Conservation (phyloP, 805 yeast genomes). For the Metschnikowia reukaufii region DNA sequence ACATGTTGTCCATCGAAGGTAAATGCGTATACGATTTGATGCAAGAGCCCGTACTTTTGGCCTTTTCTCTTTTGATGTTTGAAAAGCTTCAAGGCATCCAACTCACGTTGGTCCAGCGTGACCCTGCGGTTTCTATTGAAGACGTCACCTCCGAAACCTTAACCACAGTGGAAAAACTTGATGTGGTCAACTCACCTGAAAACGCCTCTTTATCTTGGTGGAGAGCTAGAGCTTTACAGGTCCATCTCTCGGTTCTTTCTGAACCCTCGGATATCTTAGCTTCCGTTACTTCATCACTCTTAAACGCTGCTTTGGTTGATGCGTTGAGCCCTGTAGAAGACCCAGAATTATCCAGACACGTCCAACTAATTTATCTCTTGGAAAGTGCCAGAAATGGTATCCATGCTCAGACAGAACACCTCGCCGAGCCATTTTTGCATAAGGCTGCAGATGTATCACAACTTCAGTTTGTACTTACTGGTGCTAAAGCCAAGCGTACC, state of each 20-base stretch:
- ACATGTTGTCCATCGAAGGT: constrained; percentile 56
- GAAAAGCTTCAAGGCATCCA: constrained; percentile 45
- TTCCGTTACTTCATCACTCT: constrained; percentile 40
- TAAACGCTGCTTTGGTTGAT: constrained; percentile 34
- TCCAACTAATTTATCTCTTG: constrained; percentile 53
- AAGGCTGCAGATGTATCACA: constrained; percentile 60
- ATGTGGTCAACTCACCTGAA: constrained; percentile 28
- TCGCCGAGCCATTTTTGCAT: constrained; percentile 53
- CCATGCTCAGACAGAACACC: constrained; percentile 63
- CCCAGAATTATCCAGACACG: constrained; percentile 29
- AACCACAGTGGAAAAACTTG: constrained; percentile 10
- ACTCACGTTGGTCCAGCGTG: constrained; percentile 43
- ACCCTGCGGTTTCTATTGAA: constrained; percentile 25
- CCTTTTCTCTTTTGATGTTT: constrained; percentile 31
- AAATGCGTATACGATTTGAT: constrained; percentile 63
- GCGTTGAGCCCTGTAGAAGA: constrained; percentile 29
- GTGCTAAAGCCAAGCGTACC: constrained; percentile 86
- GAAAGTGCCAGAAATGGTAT: constrained; percentile 68
- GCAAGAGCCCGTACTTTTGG: constrained; percentile 35
- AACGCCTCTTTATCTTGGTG: constrained; percentile 66
- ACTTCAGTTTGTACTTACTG: constrained; percentile 69
- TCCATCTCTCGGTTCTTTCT: constrained; percentile 61
- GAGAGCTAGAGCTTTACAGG: constrained; percentile 67
- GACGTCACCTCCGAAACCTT: constrained; percentile 22
- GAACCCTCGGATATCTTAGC: constrained; percentile 58